Base-by-base conservation (phyloP, 2,329 filamentous ascomycete genomes). In the Pseudogymnoascus sp. region DNA sequence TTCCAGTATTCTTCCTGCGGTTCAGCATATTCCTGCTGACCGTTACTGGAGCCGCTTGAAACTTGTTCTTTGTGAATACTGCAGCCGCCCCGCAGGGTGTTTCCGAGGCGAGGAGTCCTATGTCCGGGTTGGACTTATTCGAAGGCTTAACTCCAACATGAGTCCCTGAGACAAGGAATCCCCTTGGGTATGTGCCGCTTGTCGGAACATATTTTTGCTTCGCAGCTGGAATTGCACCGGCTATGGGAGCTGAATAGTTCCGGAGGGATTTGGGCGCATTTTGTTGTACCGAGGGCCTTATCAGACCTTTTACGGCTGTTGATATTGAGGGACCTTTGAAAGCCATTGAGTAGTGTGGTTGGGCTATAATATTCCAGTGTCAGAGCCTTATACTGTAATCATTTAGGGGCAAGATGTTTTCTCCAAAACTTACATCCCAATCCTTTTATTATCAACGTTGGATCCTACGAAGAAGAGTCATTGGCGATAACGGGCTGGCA, bases 11-110 rank as follows among this genome's bases (percentile, higher is more conserved):
- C 59, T 81, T 79, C 69, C 85, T 84, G 68, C 80, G 80, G 73
- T 86, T 81, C 36, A 96, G 78, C 65, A 93, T 84, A 64, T 88
- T 82, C 67, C 87, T 83, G 75, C 89, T 93, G 66, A 96, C 89
- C 31, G 90, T 91, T 50, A 99, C 93, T 4, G 95, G 95, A 10
- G 95, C 95, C 17, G 95, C 95, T 77, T 97, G 93, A 78, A 99
- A 99, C 76, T 93, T 93, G 80, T 99, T 99, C 76, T 92, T 96
- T 63, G 95, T 99, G 79, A 97, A 97, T 53, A 97, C 93, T 6
- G 92, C 95, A 0, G 93, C 91, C 9, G 89, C 93, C 6, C 90
- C 83, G 76, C 92, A 97, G 63, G 93, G 91, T 62, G 82, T 82
- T 71, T 96, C 91, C 6, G 95, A 97, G 17, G 88, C 87, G 67